These are phyloP conservation scores for Neofusicoccum cordaticola DNA, from an alignment of 2,329 filamentous ascomycete genomes.

Conservation along the genomic window DNA sequence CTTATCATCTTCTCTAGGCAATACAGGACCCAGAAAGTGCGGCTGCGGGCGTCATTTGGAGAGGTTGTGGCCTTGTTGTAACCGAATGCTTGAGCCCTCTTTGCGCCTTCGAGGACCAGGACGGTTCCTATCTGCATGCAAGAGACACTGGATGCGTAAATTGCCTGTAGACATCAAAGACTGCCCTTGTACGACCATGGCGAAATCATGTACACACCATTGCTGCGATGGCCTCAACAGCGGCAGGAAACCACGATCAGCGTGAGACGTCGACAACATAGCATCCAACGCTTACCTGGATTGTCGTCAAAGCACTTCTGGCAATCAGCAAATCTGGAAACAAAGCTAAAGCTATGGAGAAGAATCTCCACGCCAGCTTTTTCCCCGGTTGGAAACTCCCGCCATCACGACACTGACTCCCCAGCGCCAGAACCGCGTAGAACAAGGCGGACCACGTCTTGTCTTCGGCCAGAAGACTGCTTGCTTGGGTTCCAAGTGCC, in stretches of 20 bases:
- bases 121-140: conserved; percentile 36
- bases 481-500: conserved; percentile 27
- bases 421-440: conserved; percentile 38
- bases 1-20: conserved; percentile 37
- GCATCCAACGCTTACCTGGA: conserved; percentile 19
- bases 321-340: conserved; percentile 35
- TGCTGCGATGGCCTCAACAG: conserved; percentile 22
- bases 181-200: too few species aligned
- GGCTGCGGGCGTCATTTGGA: conserved; percentile 20
- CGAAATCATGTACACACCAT: conserved; percentile 11
- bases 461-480: conserved; percentile 25
- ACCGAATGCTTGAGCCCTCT: conserved; percentile 32
- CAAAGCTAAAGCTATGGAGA: conserved; percentile 36
- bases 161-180: conserved; percentile 20
- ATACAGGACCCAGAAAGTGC: conserved; percentile 43
- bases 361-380: conserved; percentile 41
- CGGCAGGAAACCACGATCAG: too few species aligned
- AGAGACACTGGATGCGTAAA: conserved; percentile 36
- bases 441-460: conserved; percentile 41
- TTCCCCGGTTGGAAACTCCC: conserved; percentile 41
- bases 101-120: conserved; percentile 32
- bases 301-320: conserved; percentile 23
- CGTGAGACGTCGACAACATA: too few species aligned
- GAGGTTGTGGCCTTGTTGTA: conserved; percentile 28
- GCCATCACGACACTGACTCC: conserved; percentile 35